These are phyloP conservation scores for Penicillium occitanis DNA, from an alignment of 2,329 filamentous ascomycete species.

Conservation along the genomic window DNA sequence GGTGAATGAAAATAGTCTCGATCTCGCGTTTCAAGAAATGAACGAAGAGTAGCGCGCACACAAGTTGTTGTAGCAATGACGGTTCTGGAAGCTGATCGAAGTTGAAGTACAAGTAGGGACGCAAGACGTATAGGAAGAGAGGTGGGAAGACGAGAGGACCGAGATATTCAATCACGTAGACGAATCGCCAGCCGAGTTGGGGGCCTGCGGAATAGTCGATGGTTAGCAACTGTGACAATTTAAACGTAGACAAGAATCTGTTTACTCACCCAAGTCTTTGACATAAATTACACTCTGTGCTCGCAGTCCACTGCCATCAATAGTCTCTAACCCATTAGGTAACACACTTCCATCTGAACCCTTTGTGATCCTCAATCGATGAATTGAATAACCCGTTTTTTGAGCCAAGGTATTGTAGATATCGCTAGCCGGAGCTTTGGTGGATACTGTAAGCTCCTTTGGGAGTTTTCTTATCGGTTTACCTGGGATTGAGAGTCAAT, in stretches of 20 bases:
- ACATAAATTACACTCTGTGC: conserved; percentile 70
- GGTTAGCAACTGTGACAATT: conserved; percentile 1
- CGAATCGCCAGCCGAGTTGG: conserved; percentile 88
- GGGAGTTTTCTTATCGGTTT: conserved; percentile 63
- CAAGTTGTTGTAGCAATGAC: conserved; percentile 69
- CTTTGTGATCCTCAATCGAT: conserved; percentile 65
- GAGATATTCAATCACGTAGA: conserved; percentile 93
- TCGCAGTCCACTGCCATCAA: conserved; percentile 57
- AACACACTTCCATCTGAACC: conserved; percentile 61
- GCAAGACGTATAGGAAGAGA: conserved; percentile 66
- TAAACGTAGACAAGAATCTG: background rate
- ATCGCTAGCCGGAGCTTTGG: conserved; percentile 53
- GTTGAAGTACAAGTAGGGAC: conserved; percentile 68
- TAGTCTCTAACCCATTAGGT: conserved; percentile 53
- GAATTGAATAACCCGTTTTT: conserved; percentile 55
- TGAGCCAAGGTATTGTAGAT: conserved; percentile 59
- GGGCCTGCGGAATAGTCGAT: conserved; percentile 57
- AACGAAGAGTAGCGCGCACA: conserved; percentile 69
- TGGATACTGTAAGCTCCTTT: conserved; percentile 53
- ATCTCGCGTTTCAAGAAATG: conserved; percentile 96
- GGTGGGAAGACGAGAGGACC: conserved; percentile 88
- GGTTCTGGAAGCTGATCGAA: conserved; percentile 49
- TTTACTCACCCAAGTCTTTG: conserved; percentile 77
- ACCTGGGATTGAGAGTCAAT: conserved; percentile 42
- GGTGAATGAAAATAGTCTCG: conserved; percentile 92